These are phyloP conservation scores for Hemisphaericaspora lyxosophila DNA, from an alignment of 1,139 yeast species.

Conservation along the genomic window DNA sequence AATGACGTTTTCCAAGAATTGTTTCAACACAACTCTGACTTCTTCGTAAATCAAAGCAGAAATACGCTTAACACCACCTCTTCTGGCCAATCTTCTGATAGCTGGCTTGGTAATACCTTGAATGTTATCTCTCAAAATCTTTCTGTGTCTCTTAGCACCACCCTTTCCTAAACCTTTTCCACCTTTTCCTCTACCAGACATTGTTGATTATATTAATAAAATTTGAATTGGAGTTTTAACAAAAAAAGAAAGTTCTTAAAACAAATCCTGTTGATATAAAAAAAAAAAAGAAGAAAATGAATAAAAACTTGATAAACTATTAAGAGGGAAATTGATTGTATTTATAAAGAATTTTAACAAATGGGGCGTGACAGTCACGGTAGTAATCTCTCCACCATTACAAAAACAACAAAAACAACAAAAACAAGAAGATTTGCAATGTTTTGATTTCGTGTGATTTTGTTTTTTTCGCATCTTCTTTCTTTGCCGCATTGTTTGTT, in stretches of 20 bases:
- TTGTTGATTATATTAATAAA: constrained; percentile 37
- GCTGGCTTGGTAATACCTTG: constrained; percentile 99
- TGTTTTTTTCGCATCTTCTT: no score
- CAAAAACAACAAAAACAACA: no score
- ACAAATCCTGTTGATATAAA: constrained; percentile 1
- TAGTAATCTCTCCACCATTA: no score
- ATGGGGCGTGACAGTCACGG: no score
- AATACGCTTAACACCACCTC: constrained; percentile 99
- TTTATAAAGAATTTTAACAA: constrained; percentile 5
- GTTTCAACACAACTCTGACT: constrained; percentile 94
- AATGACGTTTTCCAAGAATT: constrained; percentile 95
- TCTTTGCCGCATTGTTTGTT: no score
- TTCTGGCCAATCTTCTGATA: constrained; percentile 99
- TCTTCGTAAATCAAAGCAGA: constrained; percentile 98
- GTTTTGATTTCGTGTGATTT: not conserved
- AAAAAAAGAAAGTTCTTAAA: not conserved
- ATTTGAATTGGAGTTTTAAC: not conserved
- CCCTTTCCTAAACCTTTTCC: constrained; percentile 99
- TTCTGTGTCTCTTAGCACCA: constrained; percentile 99
- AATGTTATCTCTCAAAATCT: constrained; percentile 98
- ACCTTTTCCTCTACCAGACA: constrained; percentile 99
- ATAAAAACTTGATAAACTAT: not conserved
- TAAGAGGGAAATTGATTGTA: not conserved
- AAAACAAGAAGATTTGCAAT: no score
- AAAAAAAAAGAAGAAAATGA: not conserved